Evolutionary conservation across 257 asterid species (phyloP).

Genomic region (Euphrasia confusa): DNA sequence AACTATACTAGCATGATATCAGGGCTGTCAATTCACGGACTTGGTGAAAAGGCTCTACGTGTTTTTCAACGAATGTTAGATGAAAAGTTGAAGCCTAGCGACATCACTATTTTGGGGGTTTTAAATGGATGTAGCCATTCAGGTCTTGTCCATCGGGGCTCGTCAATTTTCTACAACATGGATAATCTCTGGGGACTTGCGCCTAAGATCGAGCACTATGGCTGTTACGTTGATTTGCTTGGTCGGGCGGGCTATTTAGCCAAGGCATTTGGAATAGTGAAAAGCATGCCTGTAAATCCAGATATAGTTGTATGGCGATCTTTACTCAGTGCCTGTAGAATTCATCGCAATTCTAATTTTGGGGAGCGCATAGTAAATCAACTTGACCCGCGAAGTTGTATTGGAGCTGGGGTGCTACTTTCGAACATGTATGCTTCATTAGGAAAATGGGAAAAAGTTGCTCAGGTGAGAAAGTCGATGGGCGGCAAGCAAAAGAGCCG

Average conservation of each 20-base stretch:
- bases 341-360: slow-evolving; percentile 46
- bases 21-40: slow-evolving; percentile 64
- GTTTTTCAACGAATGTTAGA: slow-evolving; percentile 53
- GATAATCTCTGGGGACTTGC: slow-evolving; percentile 44
- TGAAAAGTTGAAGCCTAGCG: slow-evolving; percentile 48
- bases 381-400: slow-evolving; percentile 30
- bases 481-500: slow-evolving; percentile 33
- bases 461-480: slow-evolving; percentile 38
- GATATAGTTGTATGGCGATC: slow-evolving; percentile 72
- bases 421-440: slow-evolving; percentile 74
- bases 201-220: slow-evolving; percentile 73
- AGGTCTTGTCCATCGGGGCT: slow-evolving; percentile 60
- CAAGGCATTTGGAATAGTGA: slow-evolving; percentile 58
- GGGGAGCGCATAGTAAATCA: slow-evolving; percentile 46
- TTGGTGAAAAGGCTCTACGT: slow-evolving; percentile 46
- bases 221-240: slow-evolving; percentile 74
- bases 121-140: slow-evolving; percentile 82
- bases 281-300: slow-evolving; percentile 57
- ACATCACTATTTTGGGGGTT: slow-evolving; percentile 58
- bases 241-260: slow-evolving; percentile 81
- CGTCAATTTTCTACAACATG: slow-evolving; percentile 61
- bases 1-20: slow-evolving; percentile 71
- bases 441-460: slow-evolving; percentile 68
- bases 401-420: slow-evolving; percentile 53
- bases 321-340: slow-evolving; percentile 67